Evolutionary conservation across 1,139 yeast genomes (phyloP).

Genomic region (Taphrina wiesneri): DNA sequence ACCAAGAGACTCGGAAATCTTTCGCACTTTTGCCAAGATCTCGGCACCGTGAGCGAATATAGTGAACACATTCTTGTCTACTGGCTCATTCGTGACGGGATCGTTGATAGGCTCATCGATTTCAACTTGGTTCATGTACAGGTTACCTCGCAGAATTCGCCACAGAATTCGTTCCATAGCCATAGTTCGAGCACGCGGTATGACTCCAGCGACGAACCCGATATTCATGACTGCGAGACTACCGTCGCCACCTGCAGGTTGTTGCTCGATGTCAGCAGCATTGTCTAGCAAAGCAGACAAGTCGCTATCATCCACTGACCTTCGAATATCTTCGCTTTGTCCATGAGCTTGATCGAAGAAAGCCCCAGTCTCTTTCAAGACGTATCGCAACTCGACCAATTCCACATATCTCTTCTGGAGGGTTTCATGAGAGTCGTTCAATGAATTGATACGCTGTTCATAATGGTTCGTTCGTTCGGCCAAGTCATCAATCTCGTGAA

Average conservation of each 20-base stretch:
- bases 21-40: conserved; percentile 64
- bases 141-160: conserved; percentile 89
- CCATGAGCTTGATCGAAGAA: conserved; percentile 55
- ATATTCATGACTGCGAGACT: conserved; percentile 46
- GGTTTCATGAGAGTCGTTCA: conserved; percentile 59
- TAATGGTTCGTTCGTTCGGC: conserved; percentile 63
- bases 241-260: conserved; percentile 38
- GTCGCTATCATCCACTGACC: conserved; percentile 43
- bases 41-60: conserved; percentile 85
- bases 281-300: conserved; percentile 45
- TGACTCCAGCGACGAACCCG: conserved; percentile 78
- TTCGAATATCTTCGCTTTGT: conserved; percentile 31
- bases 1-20: conserved; percentile 79
- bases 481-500: conserved; percentile 74
- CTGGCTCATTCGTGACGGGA: conserved; percentile 52
- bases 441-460: conserved; percentile 60
- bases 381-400: conserved; percentile 64
- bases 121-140: conserved; percentile 71
- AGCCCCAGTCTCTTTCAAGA: conserved; percentile 65
- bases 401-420: conserved; percentile 58
- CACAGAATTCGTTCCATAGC: conserved; percentile 84
- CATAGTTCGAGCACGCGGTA: conserved; percentile 67
- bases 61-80: conserved; percentile 73
- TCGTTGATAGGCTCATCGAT: conserved; percentile 61
- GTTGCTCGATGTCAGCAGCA: conserved; percentile 40